These are phyloP conservation scores for Trichocomaceae sp. DNA, from an alignment of 2,329 filamentous ascomycete species.

Conservation along the genomic window DNA sequence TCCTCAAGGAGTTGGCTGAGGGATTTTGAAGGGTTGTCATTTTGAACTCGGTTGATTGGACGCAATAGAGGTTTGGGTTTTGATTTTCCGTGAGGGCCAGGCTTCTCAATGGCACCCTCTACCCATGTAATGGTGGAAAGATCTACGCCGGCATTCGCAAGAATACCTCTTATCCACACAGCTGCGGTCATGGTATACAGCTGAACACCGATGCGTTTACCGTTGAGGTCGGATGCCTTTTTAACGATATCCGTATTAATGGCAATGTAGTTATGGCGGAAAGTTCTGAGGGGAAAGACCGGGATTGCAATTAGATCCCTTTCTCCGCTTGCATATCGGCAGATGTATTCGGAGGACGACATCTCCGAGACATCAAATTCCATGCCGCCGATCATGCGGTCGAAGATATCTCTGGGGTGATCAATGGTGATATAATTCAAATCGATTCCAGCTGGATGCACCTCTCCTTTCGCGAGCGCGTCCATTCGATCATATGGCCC, in stretches of 20 bases:
- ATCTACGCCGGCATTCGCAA: constrained; percentile 31
- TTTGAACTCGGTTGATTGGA: constrained; percentile 1
- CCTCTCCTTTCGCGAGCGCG: constrained; percentile 22
- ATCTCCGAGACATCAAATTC: constrained; percentile 23
- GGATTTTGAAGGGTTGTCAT: constrained; percentile 20
- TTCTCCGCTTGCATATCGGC: constrained; percentile 12
- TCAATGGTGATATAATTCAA: constrained; percentile 26
- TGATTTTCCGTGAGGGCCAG: constrained; percentile 25
- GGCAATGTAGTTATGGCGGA: constrained; percentile 29
- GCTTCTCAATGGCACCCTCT: constrained; percentile 27
- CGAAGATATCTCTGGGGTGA: constrained; percentile 29
- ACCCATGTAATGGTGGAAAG: constrained; percentile 27
- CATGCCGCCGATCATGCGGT: constrained; percentile 21
- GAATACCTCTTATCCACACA: constrained; percentile 30
- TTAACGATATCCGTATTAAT: constrained; percentile 27
- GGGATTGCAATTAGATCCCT: constrained; percentile 20
- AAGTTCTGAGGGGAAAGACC: constrained; percentile 22
- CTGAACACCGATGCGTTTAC: constrained; percentile 31
- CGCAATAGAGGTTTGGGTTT: constrained; percentile 19
- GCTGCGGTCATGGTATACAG: constrained; percentile 36
- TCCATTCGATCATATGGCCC: constrained; percentile 25
- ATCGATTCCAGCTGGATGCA: constrained; percentile 23
- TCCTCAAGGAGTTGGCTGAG: constrained; percentile 28
- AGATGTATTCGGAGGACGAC: constrained; percentile 19
- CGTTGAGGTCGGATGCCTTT: constrained; percentile 26